Evolutionary conservation across 371 early-diverging fungal genomes (phyloP), one percentile per base, ranked within the genome.

Genomic region (Coemansia sp.): DNA sequence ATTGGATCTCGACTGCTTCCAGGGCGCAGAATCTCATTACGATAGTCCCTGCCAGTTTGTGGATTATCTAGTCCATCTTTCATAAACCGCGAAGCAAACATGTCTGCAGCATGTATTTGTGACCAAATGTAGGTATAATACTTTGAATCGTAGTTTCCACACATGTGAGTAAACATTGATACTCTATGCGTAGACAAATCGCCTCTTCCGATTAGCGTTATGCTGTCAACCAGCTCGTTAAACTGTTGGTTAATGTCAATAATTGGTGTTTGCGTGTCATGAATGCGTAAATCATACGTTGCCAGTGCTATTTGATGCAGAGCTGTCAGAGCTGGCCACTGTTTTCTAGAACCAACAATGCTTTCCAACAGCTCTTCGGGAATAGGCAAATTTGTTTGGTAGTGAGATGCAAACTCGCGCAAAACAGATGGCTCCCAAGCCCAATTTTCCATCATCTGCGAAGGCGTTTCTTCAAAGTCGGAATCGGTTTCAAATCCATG

Each of bases 401-500:
- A 87, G 65, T 94, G 94, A 48, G 84, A 76, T 10, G 89, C 86
- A 39, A 94, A 83, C 27, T 80, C 74, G 56, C 85, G 83, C 59
- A 94, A 81, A 7, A 89, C 86, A 21, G 84, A 78, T 14, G 84
- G 78, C 60, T 92, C 91, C 84, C 90, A 94, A 57, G 90, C 88
- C 94, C 94, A 94, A 53, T 87, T 89, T 77, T 89, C 89, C 24
- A 89, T 74, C 89, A 90, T 87, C 78, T 92, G 93, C 21, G 91
- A 90, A 26, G 94, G 95, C 8, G 90, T 90, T 82, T 94, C 95
- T 14, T 92, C 89, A 77, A 94, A 94, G 69, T 94, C 95, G 60
- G 87, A 63, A 75, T 92, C 89, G 54, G 90, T 90, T 65, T 80
- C 74, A 5, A 89, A 88, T 57, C 92, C 92, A 52, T 91, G 90